Conservation (phyloP, 148 eudicot genomes). For the Cornus suecica region DNA sequence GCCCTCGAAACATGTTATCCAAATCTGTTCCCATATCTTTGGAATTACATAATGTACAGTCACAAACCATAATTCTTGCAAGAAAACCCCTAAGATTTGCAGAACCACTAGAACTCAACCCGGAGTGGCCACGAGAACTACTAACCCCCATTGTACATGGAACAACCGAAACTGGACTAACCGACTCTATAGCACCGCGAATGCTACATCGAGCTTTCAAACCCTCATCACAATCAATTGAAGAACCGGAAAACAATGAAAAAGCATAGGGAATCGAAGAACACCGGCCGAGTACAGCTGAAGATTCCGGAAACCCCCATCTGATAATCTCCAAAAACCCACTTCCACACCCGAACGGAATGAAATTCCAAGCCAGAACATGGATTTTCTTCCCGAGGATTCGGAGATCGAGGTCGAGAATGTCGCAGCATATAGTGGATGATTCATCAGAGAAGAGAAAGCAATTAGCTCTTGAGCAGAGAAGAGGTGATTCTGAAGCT, state of each 20-base stretch:
- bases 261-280: conserved; percentile 16
- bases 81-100: conserved; percentile 51
- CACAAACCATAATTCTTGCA: conserved; percentile 47
- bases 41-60: conserved; percentile 45
- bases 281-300: background rate
- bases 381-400: conserved; percentile 45
- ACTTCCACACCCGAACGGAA: conserved; percentile 47
- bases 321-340: conserved; percentile 70
- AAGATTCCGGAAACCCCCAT: conserved; percentile 39
- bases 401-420: conserved; percentile 44
- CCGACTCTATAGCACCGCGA: conserved; percentile 47
- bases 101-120: conserved; percentile 11
- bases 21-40: conserved; percentile 11
- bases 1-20: background rate
- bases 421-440: conserved; percentile 55
- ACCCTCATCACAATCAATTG: conserved; percentile 15
- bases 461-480: conserved; percentile 31
- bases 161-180: conserved; percentile 63
- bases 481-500: conserved; percentile 8
- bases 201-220: conserved; percentile 31
- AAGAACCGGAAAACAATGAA: conserved; percentile 25
- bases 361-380: conserved; percentile 70
- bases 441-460: conserved; percentile 57
- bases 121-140: background rate
- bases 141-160: conserved; percentile 35